Conservation (phyloP, 306 rosid species). For the Sophora flavescens region DNA sequence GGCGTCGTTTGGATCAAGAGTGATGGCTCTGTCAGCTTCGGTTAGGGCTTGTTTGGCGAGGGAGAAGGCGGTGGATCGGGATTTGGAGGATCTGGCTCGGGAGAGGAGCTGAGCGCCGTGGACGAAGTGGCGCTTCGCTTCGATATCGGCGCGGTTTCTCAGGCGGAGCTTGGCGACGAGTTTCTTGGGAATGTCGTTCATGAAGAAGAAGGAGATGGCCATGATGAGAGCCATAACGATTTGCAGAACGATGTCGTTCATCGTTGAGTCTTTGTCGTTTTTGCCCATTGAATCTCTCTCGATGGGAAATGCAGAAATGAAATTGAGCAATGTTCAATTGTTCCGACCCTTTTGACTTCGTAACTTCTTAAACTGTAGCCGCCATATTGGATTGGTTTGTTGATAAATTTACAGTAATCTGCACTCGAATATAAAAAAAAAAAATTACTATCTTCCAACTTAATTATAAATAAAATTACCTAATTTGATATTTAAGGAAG, state of each 20-base stretch:
- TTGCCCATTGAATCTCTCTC: conserved; percentile 5
- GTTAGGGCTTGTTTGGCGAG: conserved; percentile 59
- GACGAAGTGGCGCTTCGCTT: conserved; percentile 79
- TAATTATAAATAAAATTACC: no score
- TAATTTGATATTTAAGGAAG: no score
- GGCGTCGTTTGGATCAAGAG: conserved; percentile 75
- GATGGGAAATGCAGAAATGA: not conserved
- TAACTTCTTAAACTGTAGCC: not conserved
- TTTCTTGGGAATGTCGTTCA: conserved; percentile 69
- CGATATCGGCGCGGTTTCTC: conserved; percentile 52
- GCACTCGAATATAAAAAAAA: no score
- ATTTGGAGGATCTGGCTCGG: conserved; percentile 59
- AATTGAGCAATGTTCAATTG: not conserved
- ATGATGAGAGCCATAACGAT: conserved; percentile 52
- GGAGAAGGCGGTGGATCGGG: conserved; percentile 42
- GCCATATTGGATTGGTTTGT: not conserved
- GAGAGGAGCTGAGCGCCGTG: conserved; percentile 75
- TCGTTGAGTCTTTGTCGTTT: conserved; percentile 36
- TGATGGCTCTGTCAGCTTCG: conserved; percentile 72
- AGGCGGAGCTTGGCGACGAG: conserved; percentile 56
- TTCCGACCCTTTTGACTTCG: not conserved
- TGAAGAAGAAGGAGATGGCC: conserved; percentile 58
- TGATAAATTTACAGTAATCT: no score
- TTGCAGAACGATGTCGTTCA: conserved; percentile 61
- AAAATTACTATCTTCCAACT: no score